Percentiles rank a stretch among this genome's conserved stretches.
Evolutionary conservation across 192 early-diverging fungal species (phyloP).

Genomic region (Anaeromyces robustus): DNA sequence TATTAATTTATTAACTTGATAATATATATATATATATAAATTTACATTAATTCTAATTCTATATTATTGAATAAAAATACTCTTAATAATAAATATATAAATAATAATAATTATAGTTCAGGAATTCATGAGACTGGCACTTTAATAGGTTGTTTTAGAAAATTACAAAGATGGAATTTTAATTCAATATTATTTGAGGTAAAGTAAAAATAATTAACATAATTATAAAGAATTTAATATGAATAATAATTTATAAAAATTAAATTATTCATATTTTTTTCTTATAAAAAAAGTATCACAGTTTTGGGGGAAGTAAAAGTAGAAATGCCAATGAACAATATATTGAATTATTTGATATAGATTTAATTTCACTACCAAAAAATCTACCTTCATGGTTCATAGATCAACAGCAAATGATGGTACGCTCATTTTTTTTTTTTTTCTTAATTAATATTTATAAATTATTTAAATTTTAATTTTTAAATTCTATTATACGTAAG

Average conservation of each 20-base stretch:
- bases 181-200: constrained; percentile 90
- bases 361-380: constrained; percentile 70
- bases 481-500: too few relatives aligned
- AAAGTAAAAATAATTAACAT: not conserved
- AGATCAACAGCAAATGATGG: constrained; percentile 25
- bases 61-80: too few relatives aligned
- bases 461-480: too few relatives aligned
- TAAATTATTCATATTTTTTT: too few relatives aligned
- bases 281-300: too few relatives aligned
- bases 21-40: too few relatives aligned
- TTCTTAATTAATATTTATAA: too few relatives aligned
- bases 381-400: constrained; percentile 68
- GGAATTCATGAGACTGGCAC: constrained; percentile 89
- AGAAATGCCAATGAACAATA: constrained; percentile 85
- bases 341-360: constrained; percentile 86
- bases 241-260: too few relatives aligned
- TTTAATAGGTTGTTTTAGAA: constrained; percentile 81
- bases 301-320: constrained; percentile 74
- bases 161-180: constrained; percentile 90
- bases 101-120: constrained; percentile 32
- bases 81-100: too few relatives aligned
- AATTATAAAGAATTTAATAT: not conserved
- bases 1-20: too few relatives aligned
- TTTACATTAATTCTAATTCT: too few relatives aligned
- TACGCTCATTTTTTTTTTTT: too few relatives aligned